Evolutionary conservation across 2,329 filamentous ascomycete species (phyloP).

Genomic region (Fusarium sp.): DNA sequence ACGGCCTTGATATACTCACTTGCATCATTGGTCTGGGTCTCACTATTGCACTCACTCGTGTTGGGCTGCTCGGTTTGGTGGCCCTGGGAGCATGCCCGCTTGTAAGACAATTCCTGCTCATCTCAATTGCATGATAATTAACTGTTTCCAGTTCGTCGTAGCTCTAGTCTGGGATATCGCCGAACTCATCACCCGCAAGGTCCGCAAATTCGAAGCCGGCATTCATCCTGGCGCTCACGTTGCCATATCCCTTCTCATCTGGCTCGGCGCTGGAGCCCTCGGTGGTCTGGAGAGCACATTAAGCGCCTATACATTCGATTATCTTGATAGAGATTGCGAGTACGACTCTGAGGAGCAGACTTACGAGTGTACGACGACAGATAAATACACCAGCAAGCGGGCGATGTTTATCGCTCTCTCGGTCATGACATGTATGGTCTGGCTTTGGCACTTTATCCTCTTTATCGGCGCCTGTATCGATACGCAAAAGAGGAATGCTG

Average conservation of each 20-base stretch:
- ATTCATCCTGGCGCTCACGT: conserved; percentile 58
- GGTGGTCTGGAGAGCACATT: conserved; percentile 40
- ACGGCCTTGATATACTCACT: conserved; percentile 40
- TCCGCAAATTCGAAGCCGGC: conserved; percentile 47
- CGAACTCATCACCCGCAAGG: conserved; percentile 51
- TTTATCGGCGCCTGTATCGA: conserved; percentile 54
- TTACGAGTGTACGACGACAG: conserved; percentile 14
- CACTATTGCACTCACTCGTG: conserved; percentile 36
- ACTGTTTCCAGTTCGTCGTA: conserved; percentile 45
- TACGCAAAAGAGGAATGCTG: conserved; percentile 46
- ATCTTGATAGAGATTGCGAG: conserved; percentile 20
- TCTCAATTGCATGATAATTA: neutral
- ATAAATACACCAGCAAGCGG: conserved; percentile 3
- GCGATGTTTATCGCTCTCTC: conserved; percentile 34
- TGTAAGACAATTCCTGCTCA: conserved; percentile 16
- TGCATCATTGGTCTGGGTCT: conserved; percentile 44
- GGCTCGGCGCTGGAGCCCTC: conserved; percentile 47
- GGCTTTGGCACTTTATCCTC: conserved; percentile 50
- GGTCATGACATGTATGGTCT: conserved; percentile 41
- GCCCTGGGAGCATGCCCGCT: conserved; percentile 30
- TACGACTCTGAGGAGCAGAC: conserved; percentile 13
- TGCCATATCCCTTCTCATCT: conserved; percentile 54
- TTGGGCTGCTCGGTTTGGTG: conserved; percentile 14
- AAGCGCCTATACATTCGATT: conserved; percentile 23
- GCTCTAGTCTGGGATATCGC: conserved; percentile 51